A percentile compares a stretch with the other conserved stretches of the same genome.
Evolutionary conservation across 768 basidiomycete species (phyloP).

Genomic region (Mycena kentingensis): DNA sequence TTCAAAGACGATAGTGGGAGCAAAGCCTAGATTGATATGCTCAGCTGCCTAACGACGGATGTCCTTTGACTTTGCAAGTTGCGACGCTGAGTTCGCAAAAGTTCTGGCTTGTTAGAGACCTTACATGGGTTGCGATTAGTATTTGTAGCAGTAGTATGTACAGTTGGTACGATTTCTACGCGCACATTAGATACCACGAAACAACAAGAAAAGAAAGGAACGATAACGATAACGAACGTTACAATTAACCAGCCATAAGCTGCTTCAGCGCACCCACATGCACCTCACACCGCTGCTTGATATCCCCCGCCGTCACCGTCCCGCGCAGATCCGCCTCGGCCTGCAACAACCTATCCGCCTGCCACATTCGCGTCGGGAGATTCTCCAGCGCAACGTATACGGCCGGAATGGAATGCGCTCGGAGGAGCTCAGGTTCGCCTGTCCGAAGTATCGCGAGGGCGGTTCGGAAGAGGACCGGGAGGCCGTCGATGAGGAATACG

Average conservation of each 20-base stretch:
- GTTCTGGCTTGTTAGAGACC: too few relatives aligned
- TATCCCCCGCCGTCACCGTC: conserved; percentile 45
- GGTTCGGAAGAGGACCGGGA: conserved; percentile 89
- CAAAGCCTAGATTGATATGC: too few relatives aligned
- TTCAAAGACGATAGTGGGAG: too few relatives aligned
- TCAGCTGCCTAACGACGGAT: too few relatives aligned
- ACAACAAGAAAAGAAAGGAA: not conserved
- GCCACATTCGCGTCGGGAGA: conserved; percentile 91
- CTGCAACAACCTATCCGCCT: conserved; percentile 80
- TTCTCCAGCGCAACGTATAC: conserved; percentile 89
- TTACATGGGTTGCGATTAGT: too few relatives aligned
- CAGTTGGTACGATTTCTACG: too few relatives aligned
- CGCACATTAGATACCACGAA: too few relatives aligned
- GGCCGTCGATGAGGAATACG: conserved; percentile 88
- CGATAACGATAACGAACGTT: conserved; percentile 2
- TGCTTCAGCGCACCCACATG: conserved; percentile 41
- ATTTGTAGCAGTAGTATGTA: too few relatives aligned
- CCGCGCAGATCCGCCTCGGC: conserved; percentile 49
- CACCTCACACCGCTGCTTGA: conserved; percentile 45
- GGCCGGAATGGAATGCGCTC: conserved; percentile 82
- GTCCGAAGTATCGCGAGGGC: conserved; percentile 83
- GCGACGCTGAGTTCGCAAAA: too few relatives aligned
- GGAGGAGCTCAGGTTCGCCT: conserved; percentile 82
- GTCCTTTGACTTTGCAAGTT: too few relatives aligned
- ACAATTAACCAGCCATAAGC: conserved; percentile 26